A percentile compares a stretch with the other conserved stretches of the same genome.
Conservation (phyloP, 2,329 filamentous ascomycete genomes). For the Fusarium sp. region DNA sequence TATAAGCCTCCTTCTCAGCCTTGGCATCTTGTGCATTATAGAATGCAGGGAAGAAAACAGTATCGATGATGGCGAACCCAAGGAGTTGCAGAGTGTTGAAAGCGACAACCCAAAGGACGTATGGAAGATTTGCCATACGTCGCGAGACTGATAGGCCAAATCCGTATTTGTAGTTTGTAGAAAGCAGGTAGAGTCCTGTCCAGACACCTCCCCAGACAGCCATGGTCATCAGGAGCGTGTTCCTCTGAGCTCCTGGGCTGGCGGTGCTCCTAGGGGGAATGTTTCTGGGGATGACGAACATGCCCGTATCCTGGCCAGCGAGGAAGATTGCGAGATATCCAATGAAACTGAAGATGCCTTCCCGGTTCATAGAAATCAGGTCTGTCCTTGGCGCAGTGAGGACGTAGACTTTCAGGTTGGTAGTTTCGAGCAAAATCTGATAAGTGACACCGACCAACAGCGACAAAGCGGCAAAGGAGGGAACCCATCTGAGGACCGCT, state of each 20-base stretch:
- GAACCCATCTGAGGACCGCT: constrained; percentile 73
- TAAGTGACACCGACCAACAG: constrained; percentile 76
- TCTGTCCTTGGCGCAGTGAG: constrained; percentile 82
- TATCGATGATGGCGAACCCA: constrained; percentile 82
- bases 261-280: constrained; percentile 56
- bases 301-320: constrained; percentile 84
- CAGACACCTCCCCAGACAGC: constrained; percentile 74
- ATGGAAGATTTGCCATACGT: constrained; percentile 90
- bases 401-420: constrained; percentile 83
- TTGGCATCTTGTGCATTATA: constrained; percentile 66
- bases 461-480: constrained; percentile 81
- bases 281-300: constrained; percentile 77
- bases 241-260: constrained; percentile 60
- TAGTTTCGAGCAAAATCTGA: constrained; percentile 80
- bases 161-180: constrained; percentile 76
- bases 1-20: constrained; percentile 72
- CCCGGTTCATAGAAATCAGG: constrained; percentile 88
- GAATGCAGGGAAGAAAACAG: constrained; percentile 78
- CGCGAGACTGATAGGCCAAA: constrained; percentile 83
- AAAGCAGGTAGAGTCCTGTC: constrained; percentile 75
- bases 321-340: constrained; percentile 97
- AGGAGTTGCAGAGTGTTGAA: constrained; percentile 90
- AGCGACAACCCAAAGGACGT: constrained; percentile 90
- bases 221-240: constrained; percentile 71
- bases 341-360: constrained; percentile 94